Conservation (phyloP, 1,284 basidiomycete species). For the Cerioporus squamosus region DNA sequence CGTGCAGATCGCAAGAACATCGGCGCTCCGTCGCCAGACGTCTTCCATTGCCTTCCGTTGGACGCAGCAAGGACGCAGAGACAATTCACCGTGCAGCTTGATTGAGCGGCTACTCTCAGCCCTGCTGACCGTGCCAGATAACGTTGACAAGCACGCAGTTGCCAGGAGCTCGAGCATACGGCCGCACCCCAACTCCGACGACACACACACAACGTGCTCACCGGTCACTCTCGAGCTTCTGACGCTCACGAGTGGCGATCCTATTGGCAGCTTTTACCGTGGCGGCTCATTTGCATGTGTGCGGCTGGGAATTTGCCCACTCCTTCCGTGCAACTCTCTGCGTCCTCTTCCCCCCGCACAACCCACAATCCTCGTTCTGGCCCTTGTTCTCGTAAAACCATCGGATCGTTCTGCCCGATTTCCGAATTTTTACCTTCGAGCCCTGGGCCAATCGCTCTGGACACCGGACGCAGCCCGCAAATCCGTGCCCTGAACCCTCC, state of each 20-base stretch:
- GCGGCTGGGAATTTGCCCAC: neutral
- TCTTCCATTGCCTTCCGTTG: conserved; percentile 1
- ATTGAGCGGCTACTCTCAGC: no score
- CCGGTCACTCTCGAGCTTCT: neutral
- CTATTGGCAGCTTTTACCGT: neutral
- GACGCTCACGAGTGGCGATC: conserved; percentile 6
- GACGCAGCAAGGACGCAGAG: no score
- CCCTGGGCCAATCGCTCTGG: neutral
- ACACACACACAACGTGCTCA: no score
- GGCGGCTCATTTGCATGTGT: neutral
- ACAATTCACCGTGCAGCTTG: no score
- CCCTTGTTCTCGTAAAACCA: no score
- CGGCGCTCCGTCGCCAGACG: neutral
- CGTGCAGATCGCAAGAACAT: neutral
- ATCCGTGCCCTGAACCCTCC: no score
- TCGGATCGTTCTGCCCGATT: conserved; percentile 5
- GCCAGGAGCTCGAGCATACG: no score
- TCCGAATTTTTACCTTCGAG: neutral
- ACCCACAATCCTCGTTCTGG: conserved; percentile 5
- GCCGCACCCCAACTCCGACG: no score
- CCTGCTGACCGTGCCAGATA: no score
- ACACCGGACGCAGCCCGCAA: neutral
- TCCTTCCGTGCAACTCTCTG: neutral
- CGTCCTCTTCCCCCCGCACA: conserved; percentile 1
- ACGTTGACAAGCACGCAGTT: no score